Base-by-base conservation (phyloP, 169 alveolate genomes). In the Plasmodium malariae region DNA sequence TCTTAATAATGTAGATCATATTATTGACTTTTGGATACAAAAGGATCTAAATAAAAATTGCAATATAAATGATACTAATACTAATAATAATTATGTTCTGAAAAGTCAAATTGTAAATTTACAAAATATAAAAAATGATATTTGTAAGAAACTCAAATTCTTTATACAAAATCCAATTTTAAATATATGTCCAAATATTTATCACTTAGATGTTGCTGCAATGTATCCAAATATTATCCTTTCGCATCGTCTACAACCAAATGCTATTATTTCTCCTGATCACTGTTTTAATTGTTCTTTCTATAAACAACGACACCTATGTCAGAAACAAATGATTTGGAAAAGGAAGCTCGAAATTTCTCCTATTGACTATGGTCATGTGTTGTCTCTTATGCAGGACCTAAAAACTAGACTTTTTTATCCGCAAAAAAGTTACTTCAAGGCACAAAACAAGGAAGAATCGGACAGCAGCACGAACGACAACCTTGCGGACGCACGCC, bases 171-270 rank as follows among this genome's bases (percentile, higher is more conserved):
- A 86, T 54, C 86, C 68, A 26, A 80, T 26, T 49, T 32, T 54
- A 62, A 95, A 92, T 87, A 92, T 87, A 40, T 88, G 87, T 17
- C 99, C 99, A 3, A 76, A 97, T 57, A 97, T 98, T 49, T 98
- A 98, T 92, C 99, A 99, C 92, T 95, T 98, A 85, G 99, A 99
- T 93, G 99, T 99, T 28, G 99, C 99, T n/a, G 99, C 99, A 17
- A 99, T 99, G 99, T 99, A 99, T 93, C 99, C 99, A 6, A 99
- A 98, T 91, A 99, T 99, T 93, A 99, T 99, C 74, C 94, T 99
- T 54, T 96, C 99, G 7, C 98, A 99, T 89, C 97, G 99, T 59
- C 96, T 99, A 55, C 99, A 99, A 70, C 99, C 99, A 7, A 98
- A 99, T 40, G 99, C 99, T 5, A 97, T 99, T 24, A 99, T 98